These are phyloP conservation scores for Colletotrichum incanum DNA, from an alignment of 2,329 filamentous ascomycete genomes.

Conservation along the genomic window DNA sequence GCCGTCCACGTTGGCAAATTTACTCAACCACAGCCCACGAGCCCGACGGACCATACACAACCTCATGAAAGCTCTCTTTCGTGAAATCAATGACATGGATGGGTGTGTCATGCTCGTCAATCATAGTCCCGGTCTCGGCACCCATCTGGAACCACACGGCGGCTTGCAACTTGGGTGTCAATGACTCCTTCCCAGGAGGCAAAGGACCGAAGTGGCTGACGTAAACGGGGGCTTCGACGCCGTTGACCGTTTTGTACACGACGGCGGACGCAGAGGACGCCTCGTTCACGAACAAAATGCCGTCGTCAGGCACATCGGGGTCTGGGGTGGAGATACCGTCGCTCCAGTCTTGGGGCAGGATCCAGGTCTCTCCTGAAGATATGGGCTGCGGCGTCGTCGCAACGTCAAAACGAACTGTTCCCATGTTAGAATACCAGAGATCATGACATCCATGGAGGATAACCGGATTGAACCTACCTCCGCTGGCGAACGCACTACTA, in stretches of 20 bases:
- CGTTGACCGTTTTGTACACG: conserved; percentile 20
- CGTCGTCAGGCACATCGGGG: background rate
- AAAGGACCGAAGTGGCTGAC: conserved; percentile 23
- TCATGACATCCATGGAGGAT: too few relatives aligned
- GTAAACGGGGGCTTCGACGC: conserved; percentile 11
- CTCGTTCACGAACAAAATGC: conserved; percentile 10
- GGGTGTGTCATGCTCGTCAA: conserved; percentile 6
- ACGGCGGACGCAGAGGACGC: background rate
- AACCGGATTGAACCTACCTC: background rate
- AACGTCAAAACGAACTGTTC: conserved; percentile 3
- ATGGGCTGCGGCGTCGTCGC: conserved; percentile 14
- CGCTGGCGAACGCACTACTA: conserved; percentile 17
- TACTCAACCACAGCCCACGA: conserved; percentile 6
- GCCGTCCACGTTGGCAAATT: background rate
- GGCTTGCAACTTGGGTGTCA: conserved; percentile 5
- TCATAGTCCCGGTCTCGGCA: conserved; percentile 7
- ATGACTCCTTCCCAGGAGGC: background rate
- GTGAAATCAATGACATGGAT: conserved; percentile 7
- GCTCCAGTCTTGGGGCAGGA: conserved; percentile 3
- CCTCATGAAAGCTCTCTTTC: conserved; percentile 6
- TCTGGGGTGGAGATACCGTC: background rate
- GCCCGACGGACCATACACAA: conserved; percentile 9
- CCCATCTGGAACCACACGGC: conserved; percentile 20
- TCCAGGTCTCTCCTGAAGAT: background rate
- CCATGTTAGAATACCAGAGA: background rate